Base-by-base conservation (phyloP, 2,329 filamentous ascomycete genomes). In the Phoma sp. region DNA sequence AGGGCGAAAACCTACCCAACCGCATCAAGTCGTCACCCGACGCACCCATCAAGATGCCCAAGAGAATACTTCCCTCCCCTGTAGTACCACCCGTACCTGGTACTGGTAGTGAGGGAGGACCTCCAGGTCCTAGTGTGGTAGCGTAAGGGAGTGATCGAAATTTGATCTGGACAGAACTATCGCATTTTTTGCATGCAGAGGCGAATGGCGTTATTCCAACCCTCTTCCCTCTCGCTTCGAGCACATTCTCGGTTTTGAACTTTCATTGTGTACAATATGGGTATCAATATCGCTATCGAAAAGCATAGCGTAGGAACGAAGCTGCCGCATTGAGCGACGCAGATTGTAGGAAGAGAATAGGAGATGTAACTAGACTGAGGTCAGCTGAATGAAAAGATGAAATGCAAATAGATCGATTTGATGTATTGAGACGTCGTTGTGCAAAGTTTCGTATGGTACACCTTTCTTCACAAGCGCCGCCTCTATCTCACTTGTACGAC, bases 1-100 rank as follows among this genome's bases (percentile, higher is more conserved):
- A 85, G 46, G 95, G 95, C 29, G 92, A 97, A 77, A 88, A 90
- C 70, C 80, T 99, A 30, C 81, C 87, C 1, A 83, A 84, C 38
- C 90, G 91, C 56, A 77, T 91, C 43, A 83, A 82, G 56, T 79
- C 75, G 33, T 69, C 85, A 56, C 81, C 85, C 17, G 76, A 81
- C 47, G 77, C 82, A 17, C 86, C 85, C 2, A 86, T 93, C 73
- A 88, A 90, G 68, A 76, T 93, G 14, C 91, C 91, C 0, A 83
- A 84, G 7, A 62, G 66, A 20, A 58, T 62, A 2, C 42, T 68
- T 33, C 63, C 65, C 9, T 51, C 57, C 5, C 38, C 60, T 2
- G 40, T 66, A 12, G 47, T 61, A 15, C 65, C 68, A 18, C 61
- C 63, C 3, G 57, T 62, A 12, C 60, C 59, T 7, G 59, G 60